Evolutionary conservation across 2,329 filamentous ascomycete species (phyloP).

Genomic region (Saccharata proteae): DNA sequence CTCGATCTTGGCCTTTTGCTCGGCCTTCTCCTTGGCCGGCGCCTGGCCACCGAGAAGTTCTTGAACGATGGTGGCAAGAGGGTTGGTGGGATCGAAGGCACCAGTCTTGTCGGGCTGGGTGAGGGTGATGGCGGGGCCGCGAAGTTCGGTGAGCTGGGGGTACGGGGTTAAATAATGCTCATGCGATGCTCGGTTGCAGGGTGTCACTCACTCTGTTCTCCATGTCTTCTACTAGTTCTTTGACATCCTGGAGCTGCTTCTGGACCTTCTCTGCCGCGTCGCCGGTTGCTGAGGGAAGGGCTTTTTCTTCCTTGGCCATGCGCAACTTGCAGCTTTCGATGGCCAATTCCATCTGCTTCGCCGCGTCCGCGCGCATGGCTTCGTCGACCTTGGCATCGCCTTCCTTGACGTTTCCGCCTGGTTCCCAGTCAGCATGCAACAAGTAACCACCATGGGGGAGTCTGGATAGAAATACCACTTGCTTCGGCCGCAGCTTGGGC

Average conservation of each 20-base stretch:
- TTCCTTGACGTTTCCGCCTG: constrained; percentile 28
- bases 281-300: constrained; percentile 43
- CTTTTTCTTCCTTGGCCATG: constrained; percentile 56
- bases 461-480: background rate
- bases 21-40: constrained; percentile 47
- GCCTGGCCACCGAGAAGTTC: constrained; percentile 52
- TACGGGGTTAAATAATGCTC: constrained; percentile 10
- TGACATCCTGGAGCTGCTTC: constrained; percentile 57
- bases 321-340: constrained; percentile 62
- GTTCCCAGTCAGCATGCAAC: constrained; percentile 24
- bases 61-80: constrained; percentile 47
- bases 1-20: constrained; percentile 61
- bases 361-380: constrained; percentile 57
- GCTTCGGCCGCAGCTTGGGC: constrained; percentile 29
- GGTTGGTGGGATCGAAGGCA: constrained; percentile 32
- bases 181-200: background rate
- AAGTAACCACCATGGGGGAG: too few relatives aligned
- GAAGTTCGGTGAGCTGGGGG: constrained; percentile 53
- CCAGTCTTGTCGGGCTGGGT: constrained; percentile 42
- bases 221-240: constrained; percentile 69
- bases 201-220: constrained; percentile 50
- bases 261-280: constrained; percentile 55
- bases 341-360: constrained; percentile 58
- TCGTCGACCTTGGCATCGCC: constrained; percentile 48
- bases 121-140: constrained; percentile 48